These are phyloP conservation scores for Ceratocystiopsis minuta DNA, from an alignment of 2,329 filamentous ascomycete genomes.

Conservation along the genomic window DNA sequence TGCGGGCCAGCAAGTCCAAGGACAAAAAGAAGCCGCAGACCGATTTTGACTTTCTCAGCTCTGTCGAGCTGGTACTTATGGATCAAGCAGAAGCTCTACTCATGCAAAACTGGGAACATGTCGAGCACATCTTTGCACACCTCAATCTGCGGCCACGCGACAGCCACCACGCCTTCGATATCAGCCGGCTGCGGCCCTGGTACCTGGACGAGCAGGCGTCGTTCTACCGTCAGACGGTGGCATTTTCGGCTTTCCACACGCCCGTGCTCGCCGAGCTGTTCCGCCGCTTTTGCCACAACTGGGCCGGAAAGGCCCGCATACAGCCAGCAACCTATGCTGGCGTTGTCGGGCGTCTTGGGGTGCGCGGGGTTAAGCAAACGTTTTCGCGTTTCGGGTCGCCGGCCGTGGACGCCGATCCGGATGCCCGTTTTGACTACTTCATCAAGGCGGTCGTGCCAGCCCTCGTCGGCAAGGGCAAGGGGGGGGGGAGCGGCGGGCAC, in stretches of 20 bases:
- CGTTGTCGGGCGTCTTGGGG: constrained; percentile 52
- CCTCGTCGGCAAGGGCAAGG: constrained; percentile 49
- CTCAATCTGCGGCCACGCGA: constrained; percentile 82
- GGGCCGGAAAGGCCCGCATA: constrained; percentile 60
- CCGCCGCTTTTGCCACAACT: constrained; percentile 60
- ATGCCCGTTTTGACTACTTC: constrained; percentile 84
- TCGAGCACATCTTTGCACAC: constrained; percentile 80
- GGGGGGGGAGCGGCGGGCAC: constrained; percentile 32
- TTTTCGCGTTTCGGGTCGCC: constrained; percentile 71
- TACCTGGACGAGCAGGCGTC: constrained; percentile 78
- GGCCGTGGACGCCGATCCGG: constrained; percentile 58
- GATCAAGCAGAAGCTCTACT: constrained; percentile 86
- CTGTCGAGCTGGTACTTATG: constrained; percentile 75
- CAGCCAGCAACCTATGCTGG: constrained; percentile 46
- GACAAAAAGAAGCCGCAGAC: constrained; percentile 26
- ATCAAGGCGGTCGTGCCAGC: constrained; percentile 61
- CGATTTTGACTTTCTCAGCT: constrained; percentile 83
- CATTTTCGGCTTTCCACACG: constrained; percentile 68
- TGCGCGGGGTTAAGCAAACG: constrained; percentile 57
- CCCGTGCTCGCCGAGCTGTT: constrained; percentile 74
- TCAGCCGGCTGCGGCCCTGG: constrained; percentile 75
- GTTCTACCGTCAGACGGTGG: constrained; percentile 68
- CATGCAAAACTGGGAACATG: constrained; percentile 98
- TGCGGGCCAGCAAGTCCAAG: constrained; percentile 34
- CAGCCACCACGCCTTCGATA: constrained; percentile 78